These are phyloP conservation scores for Theileria sp. DNA, from an alignment of 169 alveolate genomes.

Conservation along the genomic window DNA sequence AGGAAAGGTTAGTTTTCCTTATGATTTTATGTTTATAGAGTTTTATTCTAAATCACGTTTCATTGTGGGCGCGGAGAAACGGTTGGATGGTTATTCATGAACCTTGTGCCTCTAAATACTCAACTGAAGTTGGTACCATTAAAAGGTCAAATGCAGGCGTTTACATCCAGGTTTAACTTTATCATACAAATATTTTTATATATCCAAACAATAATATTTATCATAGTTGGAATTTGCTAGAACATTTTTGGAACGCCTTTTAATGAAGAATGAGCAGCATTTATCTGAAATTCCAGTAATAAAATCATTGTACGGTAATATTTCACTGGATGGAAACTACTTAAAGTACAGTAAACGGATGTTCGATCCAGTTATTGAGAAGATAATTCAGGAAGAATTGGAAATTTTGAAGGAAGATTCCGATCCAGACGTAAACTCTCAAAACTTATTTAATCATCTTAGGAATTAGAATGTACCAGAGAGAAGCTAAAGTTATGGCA, in stretches of 20 bases:
- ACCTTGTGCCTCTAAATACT: slow-evolving; percentile 70
- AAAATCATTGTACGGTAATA: slow-evolving; percentile 44
- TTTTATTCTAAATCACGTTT: slow-evolving; percentile 70
- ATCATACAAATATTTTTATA: neutral
- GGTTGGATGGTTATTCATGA: slow-evolving; percentile 76
- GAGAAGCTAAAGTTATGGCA: slow-evolving; percentile 65
- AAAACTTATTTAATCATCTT: slow-evolving; percentile 18
- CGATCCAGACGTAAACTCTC: slow-evolving; percentile 44
- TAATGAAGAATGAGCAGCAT: slow-evolving; percentile 58
- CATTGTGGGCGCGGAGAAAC: slow-evolving; percentile 74
- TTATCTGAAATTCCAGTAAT: slow-evolving; percentile 50
- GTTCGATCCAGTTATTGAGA: slow-evolving; percentile 70
- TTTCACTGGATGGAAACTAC: slow-evolving; percentile 76
- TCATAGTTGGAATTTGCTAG: slow-evolving; percentile 69
- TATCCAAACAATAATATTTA: neutral
- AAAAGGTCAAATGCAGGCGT: slow-evolving; percentile 76
- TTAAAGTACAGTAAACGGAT: slow-evolving; percentile 66
- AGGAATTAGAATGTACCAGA: slow-evolving; percentile 44
- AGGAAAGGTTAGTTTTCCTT: slow-evolving; percentile 62
- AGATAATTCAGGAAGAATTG: slow-evolving; percentile 69
- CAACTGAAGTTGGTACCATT: slow-evolving; percentile 71
- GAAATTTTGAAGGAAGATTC: slow-evolving; percentile 61
- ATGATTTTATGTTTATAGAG: slow-evolving; percentile 28
- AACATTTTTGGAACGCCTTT: slow-evolving; percentile 68
- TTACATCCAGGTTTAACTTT: slow-evolving; percentile 68